Conservation (phyloP, 805 yeast genomes). For the Clavispora santaluciae region DNA sequence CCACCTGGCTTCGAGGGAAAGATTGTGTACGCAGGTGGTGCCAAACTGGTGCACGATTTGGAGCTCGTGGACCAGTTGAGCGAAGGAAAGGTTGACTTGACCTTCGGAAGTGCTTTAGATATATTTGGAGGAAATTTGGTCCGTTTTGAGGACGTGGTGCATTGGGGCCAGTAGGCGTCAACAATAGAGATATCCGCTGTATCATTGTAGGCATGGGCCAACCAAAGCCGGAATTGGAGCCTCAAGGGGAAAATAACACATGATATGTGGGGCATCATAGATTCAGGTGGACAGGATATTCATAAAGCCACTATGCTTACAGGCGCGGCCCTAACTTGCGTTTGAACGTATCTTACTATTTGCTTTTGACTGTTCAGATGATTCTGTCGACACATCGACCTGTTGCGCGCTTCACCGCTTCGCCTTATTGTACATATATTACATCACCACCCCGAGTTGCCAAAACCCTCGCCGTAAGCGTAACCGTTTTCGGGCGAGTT, state of each 20-base stretch:
- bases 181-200: no score
- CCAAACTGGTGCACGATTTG: conserved; percentile 67
- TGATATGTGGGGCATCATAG: no score
- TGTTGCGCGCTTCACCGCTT: neutral
- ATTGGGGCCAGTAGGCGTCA: conserved; percentile 58
- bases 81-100: conserved; percentile 79
- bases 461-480: conserved; percentile 32
- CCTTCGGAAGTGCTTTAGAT: conserved; percentile 90
- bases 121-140: conserved; percentile 90
- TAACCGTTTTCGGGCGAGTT: conserved; percentile 23
- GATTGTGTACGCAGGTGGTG: conserved; percentile 97
- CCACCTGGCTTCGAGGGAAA: conserved; percentile 50
- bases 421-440: neutral
- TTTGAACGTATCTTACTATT: neutral
- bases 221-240: no score
- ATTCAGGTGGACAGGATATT: no score
- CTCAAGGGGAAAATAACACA: no score
- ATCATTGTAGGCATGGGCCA: no score
- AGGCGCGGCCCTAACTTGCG: no score
- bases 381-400: neutral
- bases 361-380: neutral
- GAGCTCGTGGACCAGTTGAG: conserved; percentile 62
- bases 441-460: conserved; percentile 26
- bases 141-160: conserved; percentile 65
- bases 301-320: no score